phyloP scores from a whole-genome alignment of 805 yeast species.

The Saccharomyces mikatae region DNA sequence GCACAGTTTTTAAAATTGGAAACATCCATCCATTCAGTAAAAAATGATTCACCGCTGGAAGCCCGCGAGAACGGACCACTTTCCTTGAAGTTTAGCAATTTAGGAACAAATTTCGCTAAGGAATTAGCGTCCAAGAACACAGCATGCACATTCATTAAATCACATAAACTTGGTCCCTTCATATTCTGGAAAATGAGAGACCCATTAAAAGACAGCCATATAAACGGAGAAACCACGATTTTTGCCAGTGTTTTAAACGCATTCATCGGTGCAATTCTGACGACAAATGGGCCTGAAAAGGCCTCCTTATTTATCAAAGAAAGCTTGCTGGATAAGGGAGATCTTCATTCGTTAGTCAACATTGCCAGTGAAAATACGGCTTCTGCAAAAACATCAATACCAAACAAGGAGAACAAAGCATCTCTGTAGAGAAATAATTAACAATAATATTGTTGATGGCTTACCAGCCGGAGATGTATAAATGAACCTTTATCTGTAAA shows the following conservation, averaged over 20 bases:
- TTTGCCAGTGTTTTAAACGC: slow-evolving; percentile 51
- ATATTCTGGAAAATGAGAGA: slow-evolving; percentile 63
- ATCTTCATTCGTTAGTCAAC: background rate
- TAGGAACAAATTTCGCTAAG: slow-evolving; percentile 51
- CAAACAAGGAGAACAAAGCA: background rate
- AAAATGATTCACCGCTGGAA: slow-evolving; percentile 21
- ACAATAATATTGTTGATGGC: background rate
- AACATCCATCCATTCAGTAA: slow-evolving; percentile 29
- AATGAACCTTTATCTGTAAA: background rate
- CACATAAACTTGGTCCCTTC: slow-evolving; percentile 40
- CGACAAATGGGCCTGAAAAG: slow-evolving; percentile 49
- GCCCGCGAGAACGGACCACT: background rate
- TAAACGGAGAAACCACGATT: slow-evolving; percentile 50
- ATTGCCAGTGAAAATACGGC: background rate
- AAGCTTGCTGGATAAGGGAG: slow-evolving; percentile 35
- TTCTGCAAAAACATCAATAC: background rate
- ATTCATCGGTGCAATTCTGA: slow-evolving; percentile 59
- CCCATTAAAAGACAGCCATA: slow-evolving; percentile 36
- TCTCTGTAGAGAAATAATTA: background rate
- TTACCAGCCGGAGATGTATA: background rate
- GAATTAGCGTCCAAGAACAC: slow-evolving; percentile 43
- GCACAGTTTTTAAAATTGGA: slow-evolving; percentile 46
- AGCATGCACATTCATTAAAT: slow-evolving; percentile 45
- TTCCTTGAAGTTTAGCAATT: slow-evolving; percentile 42
- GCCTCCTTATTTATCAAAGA: slow-evolving; percentile 51